Base-by-base conservation (phyloP, 106 monocot genomes). In the Dendrobium officinale region DNA sequence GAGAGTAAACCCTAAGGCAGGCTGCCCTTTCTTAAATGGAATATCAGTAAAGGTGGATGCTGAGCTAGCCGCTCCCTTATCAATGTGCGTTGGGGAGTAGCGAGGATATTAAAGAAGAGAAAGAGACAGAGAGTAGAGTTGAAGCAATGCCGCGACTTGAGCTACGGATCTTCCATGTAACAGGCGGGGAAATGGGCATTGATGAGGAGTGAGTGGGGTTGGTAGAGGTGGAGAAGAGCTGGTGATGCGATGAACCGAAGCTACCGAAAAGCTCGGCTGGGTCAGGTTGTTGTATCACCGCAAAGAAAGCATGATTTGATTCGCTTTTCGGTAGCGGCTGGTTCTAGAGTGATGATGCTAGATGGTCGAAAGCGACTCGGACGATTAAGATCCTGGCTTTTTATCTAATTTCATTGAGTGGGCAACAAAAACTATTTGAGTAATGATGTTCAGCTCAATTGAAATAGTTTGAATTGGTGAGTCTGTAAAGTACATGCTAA, bases 71-170 rank as follows among this genome's bases (percentile, higher is more conserved):
- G 15, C 16, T 37, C 70, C 4, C 22, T 22, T 6, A 61, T n/a
- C 22, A 61, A 61, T 19, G 61, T 15, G 19, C 8, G 56, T 37
- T 70, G 13, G 64, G 64, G 20, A 15, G 70, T 24, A 67, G 67
- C 26, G 2, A 67, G 6, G 70, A 70, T 15, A 15, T 70, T 70
- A 70, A 29, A 13, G 70, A 29, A 67, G 67, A 70, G 18, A 72
- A 37, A 72, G 72, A 72, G 37, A 43, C 43, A 74, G 74, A 42
- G 74, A 74, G 74, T 74, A 19, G 74, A 44, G 43, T 42, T n/a
- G 74, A 74, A 74, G 74, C 42, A 74, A 74, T 19, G 42, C 42
- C 31, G 70, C 10, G 70, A 70, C 27, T 15, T 10, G 11, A 13
- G 51, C 7, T 48, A 48, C 1, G 51, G 51, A 11, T 40, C 3